phyloP scores from a whole-genome alignment of 805 yeast genomes.

The Yarrowia deformans region DNA sequence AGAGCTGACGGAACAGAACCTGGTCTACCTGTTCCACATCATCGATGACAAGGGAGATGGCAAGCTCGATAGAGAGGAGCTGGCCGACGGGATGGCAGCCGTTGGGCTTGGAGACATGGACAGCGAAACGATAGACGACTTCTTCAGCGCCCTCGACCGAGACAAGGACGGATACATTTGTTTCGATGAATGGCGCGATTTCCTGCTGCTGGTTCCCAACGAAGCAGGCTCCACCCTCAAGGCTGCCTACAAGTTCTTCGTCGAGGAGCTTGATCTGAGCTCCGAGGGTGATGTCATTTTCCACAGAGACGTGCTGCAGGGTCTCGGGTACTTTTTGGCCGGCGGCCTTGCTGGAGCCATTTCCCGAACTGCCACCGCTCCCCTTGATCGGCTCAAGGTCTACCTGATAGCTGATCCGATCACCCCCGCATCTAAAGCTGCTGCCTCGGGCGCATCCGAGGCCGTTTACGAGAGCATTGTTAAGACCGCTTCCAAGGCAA shows the following conservation, averaged over 20 bases:
- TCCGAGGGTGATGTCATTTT: slow-evolving; percentile 93
- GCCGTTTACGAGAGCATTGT: slow-evolving; percentile 11
- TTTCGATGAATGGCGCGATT: slow-evolving; percentile 85
- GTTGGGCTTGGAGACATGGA: slow-evolving; percentile 64
- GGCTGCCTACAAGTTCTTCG: slow-evolving; percentile 82
- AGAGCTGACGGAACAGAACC: slow-evolving; percentile 71
- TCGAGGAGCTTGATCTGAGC: slow-evolving; percentile 80
- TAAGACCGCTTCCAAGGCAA: slow-evolving; percentile 9
- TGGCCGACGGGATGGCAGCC: slow-evolving; percentile 66
- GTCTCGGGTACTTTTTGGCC: slow-evolving; percentile 89
- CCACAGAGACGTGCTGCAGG: slow-evolving; percentile 76
- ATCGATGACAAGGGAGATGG: slow-evolving; percentile 81
- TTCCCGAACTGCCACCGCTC: slow-evolving; percentile 95
- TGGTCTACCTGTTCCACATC: slow-evolving; percentile 68
- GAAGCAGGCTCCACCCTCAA: slow-evolving; percentile 54
- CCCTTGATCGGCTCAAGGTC: slow-evolving; percentile 93
- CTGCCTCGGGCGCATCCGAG: slow-evolving; percentile 52
- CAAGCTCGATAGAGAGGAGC: slow-evolving; percentile 66
- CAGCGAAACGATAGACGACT: slow-evolving; percentile 58
- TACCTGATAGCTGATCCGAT: slow-evolving; percentile 82
- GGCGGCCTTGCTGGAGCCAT: slow-evolving; percentile 97
- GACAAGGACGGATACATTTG: slow-evolving; percentile 72
- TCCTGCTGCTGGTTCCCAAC: slow-evolving; percentile 82
- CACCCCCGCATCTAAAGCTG: slow-evolving; percentile 47
- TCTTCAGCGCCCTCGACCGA: slow-evolving; percentile 63